Base-by-base conservation (phyloP, 345 rosid genomes). In the Hibiscus tridactylites region DNA sequence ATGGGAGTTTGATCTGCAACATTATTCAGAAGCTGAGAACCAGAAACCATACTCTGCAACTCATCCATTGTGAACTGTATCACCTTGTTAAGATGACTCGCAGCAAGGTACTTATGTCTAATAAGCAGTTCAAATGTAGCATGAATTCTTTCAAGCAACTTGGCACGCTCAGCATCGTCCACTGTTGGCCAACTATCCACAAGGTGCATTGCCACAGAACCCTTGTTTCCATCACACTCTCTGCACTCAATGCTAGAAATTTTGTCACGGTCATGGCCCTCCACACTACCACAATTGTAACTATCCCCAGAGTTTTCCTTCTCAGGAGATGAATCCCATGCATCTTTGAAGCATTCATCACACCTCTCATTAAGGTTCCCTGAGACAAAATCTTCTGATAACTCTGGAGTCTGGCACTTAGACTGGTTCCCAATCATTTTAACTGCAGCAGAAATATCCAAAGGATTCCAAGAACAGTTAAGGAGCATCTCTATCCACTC, bases 401-500 rank as follows among this genome's bases (percentile, higher is more conserved):
- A 58, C 53, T 85, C 88, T 56, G 78, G 33, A 37, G 77, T 83
- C 72, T 39, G 86, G 67, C 77, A 54, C 74, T 85, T 83, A 67
- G 78, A 81, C 83, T 74, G 81, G 76, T 74, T 77, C 63, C 78
- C 78, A 53, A 87, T 82, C 86, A 95, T 81, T 77, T 87, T 82
- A 73, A 79, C 71, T 0, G 87, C 80, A 39, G 91, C 88, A 68
- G 88, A 81, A 75, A 89, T 76, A 83, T 95, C 99, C 70, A 92
- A 70, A 6, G 99, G 98, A 79, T 88, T 92, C 99, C 98, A 92
- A 67, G 90, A 79, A 74, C 79, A 81, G 65, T 72, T 90, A 56
- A 83, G 79, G 75, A 92, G 86, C 96, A 89, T 84, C 68, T 90
- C 96, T 73, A 70, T 79, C 90, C 92, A 88, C 76, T 88, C 88